Conservation (phyloP, 2,329 filamentous ascomycete genomes). For the Paraphaeosphaeria sporulosa region DNA sequence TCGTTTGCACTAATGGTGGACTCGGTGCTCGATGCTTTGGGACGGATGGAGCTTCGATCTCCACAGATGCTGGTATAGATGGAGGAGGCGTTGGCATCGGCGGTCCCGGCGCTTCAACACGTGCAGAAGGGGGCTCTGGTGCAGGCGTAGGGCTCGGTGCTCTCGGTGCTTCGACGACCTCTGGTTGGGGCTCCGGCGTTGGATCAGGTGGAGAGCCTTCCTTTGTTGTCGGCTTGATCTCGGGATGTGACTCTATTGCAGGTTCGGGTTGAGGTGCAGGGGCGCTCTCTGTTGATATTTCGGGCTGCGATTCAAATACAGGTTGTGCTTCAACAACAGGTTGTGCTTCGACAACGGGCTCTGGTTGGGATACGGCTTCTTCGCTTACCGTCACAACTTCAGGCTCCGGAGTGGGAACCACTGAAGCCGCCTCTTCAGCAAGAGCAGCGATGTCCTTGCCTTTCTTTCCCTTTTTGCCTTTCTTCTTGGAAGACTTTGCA, state of each 20-base stretch:
- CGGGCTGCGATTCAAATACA: too few relatives aligned
- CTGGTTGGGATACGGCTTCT: background rate
- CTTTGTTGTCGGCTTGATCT: background rate
- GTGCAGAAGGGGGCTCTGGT: conserved; percentile 11
- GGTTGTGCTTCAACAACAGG: background rate
- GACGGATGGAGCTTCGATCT: background rate
- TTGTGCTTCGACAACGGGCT: background rate
- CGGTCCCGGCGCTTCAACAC: conserved; percentile 2
- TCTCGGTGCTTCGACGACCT: background rate
- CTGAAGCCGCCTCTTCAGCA: background rate
- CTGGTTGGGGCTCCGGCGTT: background rate
- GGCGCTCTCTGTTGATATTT: background rate
- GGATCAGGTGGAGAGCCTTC: background rate
- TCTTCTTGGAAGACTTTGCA: conserved; percentile 10
- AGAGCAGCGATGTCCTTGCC: conserved; percentile 1
- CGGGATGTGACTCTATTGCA: background rate
- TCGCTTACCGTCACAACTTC: background rate
- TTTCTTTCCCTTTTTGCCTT: conserved; percentile 12
- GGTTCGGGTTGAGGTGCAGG: background rate
- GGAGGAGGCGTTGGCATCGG: conserved; percentile 2
- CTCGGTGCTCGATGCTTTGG: background rate
- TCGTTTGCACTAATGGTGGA: conserved; percentile 1
- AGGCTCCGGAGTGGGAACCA: background rate
- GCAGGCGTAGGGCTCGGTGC: conserved; percentile 5
- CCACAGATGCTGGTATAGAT: background rate